A percentile compares a stretch with the other conserved stretches of the same genome.
Evolutionary conservation across 495 filamentous ascomycete genomes (phyloP).

Genomic region (Platismatia glauca): DNA sequence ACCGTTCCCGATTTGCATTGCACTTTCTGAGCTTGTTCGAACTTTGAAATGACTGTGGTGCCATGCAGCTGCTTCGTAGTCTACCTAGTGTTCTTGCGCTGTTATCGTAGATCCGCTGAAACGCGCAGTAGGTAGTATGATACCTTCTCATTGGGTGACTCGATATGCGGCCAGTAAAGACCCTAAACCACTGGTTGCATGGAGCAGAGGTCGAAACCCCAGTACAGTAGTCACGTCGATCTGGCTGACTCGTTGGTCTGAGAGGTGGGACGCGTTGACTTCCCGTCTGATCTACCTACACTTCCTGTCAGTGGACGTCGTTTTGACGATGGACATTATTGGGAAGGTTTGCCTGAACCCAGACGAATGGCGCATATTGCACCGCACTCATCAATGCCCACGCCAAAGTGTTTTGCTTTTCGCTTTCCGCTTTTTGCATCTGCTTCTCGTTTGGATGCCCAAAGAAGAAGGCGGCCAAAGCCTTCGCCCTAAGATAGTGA

Average conservation of each 20-base stretch:
- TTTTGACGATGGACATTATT: neutral
- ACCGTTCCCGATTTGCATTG: too few species aligned
- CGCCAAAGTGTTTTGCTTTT: too few species aligned
- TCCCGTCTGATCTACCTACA: constrained; percentile 3
- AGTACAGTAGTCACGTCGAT: neutral
- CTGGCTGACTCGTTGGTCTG: neutral
- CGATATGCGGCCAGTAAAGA: neutral
- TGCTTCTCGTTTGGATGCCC: neutral
- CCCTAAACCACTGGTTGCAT: neutral
- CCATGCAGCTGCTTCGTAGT: neutral
- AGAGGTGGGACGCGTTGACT: neutral
- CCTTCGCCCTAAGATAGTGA: neutral
- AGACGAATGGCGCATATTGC: neutral
- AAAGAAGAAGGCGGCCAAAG: neutral
- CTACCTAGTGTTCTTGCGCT: neutral
- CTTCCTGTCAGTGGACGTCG: neutral
- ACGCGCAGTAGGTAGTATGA: neutral
- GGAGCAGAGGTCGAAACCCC: neutral
- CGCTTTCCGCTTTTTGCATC: too few species aligned
- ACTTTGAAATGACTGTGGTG: neutral
- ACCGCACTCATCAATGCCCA: too few species aligned
- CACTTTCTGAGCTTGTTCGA: too few species aligned
- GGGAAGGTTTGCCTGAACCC: too few species aligned
- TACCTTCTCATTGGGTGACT: neutral
- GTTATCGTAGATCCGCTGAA: neutral